Conservation (phyloP, 805 yeast genomes). For the Yarrowia sp. region DNA sequence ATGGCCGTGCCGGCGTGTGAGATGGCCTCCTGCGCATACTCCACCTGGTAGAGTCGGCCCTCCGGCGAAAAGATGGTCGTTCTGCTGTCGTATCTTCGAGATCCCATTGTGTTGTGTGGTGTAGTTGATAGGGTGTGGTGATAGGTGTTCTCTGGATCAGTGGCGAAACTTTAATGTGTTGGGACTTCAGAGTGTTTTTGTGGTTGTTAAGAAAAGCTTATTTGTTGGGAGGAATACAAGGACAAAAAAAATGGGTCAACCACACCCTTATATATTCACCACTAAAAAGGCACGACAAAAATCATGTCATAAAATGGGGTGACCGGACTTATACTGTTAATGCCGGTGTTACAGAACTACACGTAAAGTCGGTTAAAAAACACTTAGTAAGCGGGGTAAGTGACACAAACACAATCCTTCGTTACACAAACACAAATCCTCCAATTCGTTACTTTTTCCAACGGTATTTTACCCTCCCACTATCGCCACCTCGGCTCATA, state of each 20-base stretch:
- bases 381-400: too few species aligned
- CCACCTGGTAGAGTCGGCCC: constrained; percentile 89
- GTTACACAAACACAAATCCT: too few species aligned
- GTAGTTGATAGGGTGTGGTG: not conserved
- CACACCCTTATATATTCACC: not conserved
- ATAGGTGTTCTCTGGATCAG: not conserved
- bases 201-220: not conserved
- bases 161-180: constrained; percentile 20
- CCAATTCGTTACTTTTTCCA: too few species aligned
- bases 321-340: too few species aligned
- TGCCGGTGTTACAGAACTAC: not conserved
- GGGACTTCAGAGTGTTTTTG: not conserved
- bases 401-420: too few species aligned
- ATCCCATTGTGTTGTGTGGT: constrained; percentile 47
- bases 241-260: not conserved
- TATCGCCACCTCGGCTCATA: too few species aligned
- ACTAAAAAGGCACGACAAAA: not conserved
- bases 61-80: constrained; percentile 99
- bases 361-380: not conserved
- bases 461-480: too few species aligned
- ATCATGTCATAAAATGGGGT: not conserved
- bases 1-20: constrained; percentile 81
- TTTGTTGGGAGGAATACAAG: not conserved
- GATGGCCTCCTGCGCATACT: constrained; percentile 91
- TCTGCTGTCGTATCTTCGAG: constrained; percentile 98